Conservation (phyloP, 2,329 filamentous ascomycete genomes). For the Penicillium verrucosum region DNA sequence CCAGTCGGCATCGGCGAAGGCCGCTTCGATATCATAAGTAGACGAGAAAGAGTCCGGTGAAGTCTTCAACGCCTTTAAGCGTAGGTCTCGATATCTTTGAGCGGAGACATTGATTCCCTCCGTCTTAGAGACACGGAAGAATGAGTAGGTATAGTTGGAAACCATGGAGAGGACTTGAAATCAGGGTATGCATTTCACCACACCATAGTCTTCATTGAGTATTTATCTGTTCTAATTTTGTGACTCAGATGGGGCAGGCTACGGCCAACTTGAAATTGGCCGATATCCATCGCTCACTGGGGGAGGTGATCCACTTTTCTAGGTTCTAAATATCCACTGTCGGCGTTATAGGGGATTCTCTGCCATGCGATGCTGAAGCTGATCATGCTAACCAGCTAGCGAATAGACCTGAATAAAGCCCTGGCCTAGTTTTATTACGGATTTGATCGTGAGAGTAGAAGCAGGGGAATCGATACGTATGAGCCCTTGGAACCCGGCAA, state of each 20-base stretch:
- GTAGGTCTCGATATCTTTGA: constrained; percentile 18
- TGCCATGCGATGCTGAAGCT: background rate
- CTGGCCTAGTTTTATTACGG: background rate
- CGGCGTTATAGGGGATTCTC: background rate
- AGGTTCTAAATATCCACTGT: background rate
- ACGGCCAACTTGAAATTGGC: background rate
- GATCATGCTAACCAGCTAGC: background rate
- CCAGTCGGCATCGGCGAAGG: constrained; percentile 27
- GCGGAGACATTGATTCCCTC: constrained; percentile 7
- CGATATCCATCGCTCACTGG: background rate
- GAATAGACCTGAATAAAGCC: background rate
- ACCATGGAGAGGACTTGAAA: background rate
- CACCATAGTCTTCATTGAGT: background rate
- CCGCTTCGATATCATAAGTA: constrained; percentile 33
- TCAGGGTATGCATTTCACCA: too few relatives aligned
- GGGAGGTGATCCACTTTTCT: background rate
- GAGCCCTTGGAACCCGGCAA: background rate
- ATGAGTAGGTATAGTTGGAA: background rate
- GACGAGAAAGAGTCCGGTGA: constrained; percentile 31
- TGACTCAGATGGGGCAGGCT: background rate
- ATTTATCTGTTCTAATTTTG: background rate
- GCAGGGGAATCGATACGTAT: background rate
- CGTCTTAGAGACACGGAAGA: constrained; percentile 6
- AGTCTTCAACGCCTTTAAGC: constrained; percentile 30
- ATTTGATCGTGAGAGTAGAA: background rate